These are phyloP conservation scores for Eutypa lata DNA, from an alignment of 2,329 filamentous ascomycete genomes.

Conservation along the genomic window DNA sequence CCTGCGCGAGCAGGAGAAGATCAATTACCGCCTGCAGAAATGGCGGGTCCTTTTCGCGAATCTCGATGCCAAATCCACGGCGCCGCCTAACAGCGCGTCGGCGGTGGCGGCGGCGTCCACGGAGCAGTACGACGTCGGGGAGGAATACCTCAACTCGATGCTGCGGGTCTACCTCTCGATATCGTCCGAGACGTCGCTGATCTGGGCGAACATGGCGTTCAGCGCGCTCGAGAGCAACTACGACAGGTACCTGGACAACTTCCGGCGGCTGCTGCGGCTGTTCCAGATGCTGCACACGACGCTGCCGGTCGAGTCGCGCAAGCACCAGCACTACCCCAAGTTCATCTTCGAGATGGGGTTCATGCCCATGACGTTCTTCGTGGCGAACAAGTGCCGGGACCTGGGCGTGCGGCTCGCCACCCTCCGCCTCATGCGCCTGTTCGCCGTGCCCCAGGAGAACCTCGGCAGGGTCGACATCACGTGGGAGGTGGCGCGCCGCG, in stretches of 20 bases:
- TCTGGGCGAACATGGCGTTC: constrained; percentile 32
- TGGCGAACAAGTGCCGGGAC: constrained; percentile 36
- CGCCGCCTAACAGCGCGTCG: not conserved
- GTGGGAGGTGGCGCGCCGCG: constrained; percentile 26
- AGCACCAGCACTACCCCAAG: constrained; percentile 8
- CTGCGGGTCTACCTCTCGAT: constrained; percentile 22
- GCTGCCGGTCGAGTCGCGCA: not conserved
- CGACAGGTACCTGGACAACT: constrained; percentile 28
- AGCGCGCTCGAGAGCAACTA: constrained; percentile 30
- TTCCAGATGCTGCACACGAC: constrained; percentile 15
- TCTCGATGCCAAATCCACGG: constrained; percentile 2
- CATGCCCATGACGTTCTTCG: constrained; percentile 34
- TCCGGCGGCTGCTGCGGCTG: constrained; percentile 27
- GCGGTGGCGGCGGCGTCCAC: constrained; percentile 8
- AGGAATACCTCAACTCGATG: not conserved
- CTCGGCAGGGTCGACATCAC: constrained; percentile 34
- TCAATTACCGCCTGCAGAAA: constrained; percentile 18
- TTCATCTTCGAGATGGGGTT: constrained; percentile 42
- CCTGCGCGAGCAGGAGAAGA: constrained; percentile 17
- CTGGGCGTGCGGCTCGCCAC: constrained; percentile 32
- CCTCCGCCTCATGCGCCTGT: constrained; percentile 26
- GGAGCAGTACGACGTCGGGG: not conserved
- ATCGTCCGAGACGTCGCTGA: constrained; percentile 26
- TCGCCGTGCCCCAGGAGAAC: constrained; percentile 30
- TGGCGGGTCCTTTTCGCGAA: constrained; percentile 28